Evolutionary conservation across 192 early-diverging fungal species (phyloP).

Genomic region (Podila clonocystis): DNA sequence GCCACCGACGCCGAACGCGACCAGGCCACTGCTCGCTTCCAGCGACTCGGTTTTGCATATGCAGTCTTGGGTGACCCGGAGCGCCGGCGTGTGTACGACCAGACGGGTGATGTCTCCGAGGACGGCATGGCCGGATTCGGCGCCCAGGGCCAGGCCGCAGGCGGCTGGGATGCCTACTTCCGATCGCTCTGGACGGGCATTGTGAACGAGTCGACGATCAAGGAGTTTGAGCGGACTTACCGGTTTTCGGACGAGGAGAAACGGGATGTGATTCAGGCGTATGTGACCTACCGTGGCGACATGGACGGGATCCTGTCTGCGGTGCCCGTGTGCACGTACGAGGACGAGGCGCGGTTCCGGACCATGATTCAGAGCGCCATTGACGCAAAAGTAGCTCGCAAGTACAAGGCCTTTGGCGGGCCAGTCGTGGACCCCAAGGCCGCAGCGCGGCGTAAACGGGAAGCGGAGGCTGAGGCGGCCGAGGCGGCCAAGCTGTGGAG

Average conservation of each 20-base stretch:
- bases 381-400: constrained; percentile 58
- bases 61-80: constrained; percentile 73
- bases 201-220: constrained; percentile 79
- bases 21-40: constrained; percentile 76
- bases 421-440: constrained; percentile 58
- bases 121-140: constrained; percentile 48
- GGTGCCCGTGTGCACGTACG: constrained; percentile 67
- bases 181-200: constrained; percentile 76
- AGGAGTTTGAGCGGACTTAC: constrained; percentile 76
- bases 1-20: constrained; percentile 68
- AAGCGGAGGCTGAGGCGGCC: constrained; percentile 68
- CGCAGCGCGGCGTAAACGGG: constrained; percentile 57
- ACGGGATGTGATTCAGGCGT: constrained; percentile 73
- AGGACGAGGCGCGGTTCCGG: constrained; percentile 72
- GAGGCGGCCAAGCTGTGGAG: constrained; percentile 68
- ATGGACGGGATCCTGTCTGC: constrained; percentile 73
- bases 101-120: constrained; percentile 70
- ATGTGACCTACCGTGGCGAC: constrained; percentile 72
- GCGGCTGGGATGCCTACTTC: constrained; percentile 88
- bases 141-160: constrained; percentile 59
- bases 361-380: constrained; percentile 75
- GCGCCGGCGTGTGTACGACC: constrained; percentile 75
- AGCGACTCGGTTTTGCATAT: constrained; percentile 80
- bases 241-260: constrained; percentile 81
- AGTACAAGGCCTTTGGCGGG: constrained; percentile 62